Base-by-base conservation (phyloP, 2,329 filamentous ascomycete species). In the Exophiala sp. region DNA sequence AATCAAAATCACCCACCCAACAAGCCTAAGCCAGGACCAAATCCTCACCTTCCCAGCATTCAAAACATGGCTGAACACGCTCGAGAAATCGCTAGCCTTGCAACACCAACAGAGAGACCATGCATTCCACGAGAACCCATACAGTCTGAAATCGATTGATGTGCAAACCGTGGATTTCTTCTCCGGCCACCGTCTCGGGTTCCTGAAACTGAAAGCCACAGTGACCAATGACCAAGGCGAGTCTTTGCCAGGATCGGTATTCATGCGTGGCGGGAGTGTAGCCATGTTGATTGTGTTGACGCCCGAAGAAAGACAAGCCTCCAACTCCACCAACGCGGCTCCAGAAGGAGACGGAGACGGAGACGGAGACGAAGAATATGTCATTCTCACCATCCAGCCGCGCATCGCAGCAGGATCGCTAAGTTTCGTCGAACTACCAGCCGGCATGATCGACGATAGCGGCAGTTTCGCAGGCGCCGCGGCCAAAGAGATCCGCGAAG, bases 401-500 rank as follows among this genome's bases (percentile, higher is more conserved):
- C 73, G 79, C 21, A 73, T 80, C 9, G 74, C 79, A 3, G 75
- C 77, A 1, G 76, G 74, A 0, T 76, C 73, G 1, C 68, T 81
- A 2, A 65, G 72, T 1, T 76, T 82, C 50, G 59, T 70, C 10
- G 79, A 81, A 60, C 72, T 82, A 7, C 79, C 79, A 2, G 79
- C 79, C 1, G 79, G 79, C 14, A 81, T 82, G 77, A 66, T 82
- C 1, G 79, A 82, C 56, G 75, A 76, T 52, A 67, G 65, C 30
- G 73, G 74, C 8, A 72, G 71, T 0, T 78, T 81, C 53, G 66
- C 70, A 1, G 77, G 78, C 5, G 73, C 69, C 8, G 79, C 79
- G 0, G 77, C 76, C 1, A 72, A 74, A 43, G 78, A 82, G 55
- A 77, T 82, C 29, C 58, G 72, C 23, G 77, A 81, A 60, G 79